Base-by-base conservation (phyloP, 2,329 filamentous ascomycete genomes). In the Fulvia fulva region DNA sequence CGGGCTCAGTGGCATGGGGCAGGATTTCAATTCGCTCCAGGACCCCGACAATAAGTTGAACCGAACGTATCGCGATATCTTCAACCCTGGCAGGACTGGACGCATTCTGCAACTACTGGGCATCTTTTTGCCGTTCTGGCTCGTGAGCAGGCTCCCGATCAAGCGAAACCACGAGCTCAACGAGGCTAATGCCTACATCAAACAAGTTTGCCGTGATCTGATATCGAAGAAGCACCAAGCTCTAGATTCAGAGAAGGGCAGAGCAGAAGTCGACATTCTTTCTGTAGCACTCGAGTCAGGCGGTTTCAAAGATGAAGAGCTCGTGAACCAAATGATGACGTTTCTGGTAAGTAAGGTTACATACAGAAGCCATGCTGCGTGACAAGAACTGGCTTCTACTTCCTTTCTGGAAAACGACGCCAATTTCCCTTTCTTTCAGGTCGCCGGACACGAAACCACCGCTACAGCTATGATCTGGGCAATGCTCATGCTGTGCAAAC, bases 281-380 rank as follows among this genome's bases (percentile, higher is more conserved):
- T 90, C 87, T 0, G 88, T 93, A 0, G 91, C 91, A 16, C 78
- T 96, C 50, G 83, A 87, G 70, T 90, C 86, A 41, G 89, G 88
- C 49, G 84, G 80, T 5, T 94, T 95, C 74, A 82, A 77, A 12
- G 89, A 94, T 62, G 88, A 91, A 51, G 85, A 90, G 60, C 82
- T 96, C n/a, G 83, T 91, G 34, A 75, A 83, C 91, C 70, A 66
- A 30, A 64, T 66, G 62, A 66, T 66, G 64, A 95, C 90, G 0
- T 94, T 95, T 77, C 82, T 95, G 5, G 88, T 32, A 32, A 2
- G 28, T 32, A 32, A 32, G 8, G 8, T 12, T 12, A 32, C 8
- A 32, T 32, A 12, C 28, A 32, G 28, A 32, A 12, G 28, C 8
- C 28, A 32, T 32, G n/a, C n/a, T n/a, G n/a, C 28, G 28, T 32